phyloP scores from a whole-genome alignment of 192 early-diverging fungal genomes.

The Neocallimastix lanati region DNA sequence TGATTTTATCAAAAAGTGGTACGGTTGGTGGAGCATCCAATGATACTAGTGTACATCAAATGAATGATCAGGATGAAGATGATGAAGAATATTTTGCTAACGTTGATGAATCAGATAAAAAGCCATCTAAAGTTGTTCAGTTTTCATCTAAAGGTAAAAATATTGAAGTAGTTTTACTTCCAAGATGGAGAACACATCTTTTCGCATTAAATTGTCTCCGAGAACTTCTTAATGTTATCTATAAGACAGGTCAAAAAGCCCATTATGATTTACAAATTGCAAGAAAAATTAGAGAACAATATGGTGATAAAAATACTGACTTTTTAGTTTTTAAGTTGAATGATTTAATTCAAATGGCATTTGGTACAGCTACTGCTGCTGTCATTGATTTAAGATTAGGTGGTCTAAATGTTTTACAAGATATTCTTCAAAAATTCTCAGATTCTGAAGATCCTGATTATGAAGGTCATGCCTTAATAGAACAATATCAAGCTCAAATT shows the following conservation, averaged over 20 bases:
- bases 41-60: neutral
- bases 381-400: constrained; percentile 54
- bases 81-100: constrained; percentile 7
- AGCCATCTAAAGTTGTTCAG: neutral
- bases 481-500: constrained; percentile 89
- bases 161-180: constrained; percentile 16
- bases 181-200: constrained; percentile 59
- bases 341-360: constrained; percentile 78
- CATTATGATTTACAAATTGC: constrained; percentile 54
- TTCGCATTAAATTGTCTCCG: constrained; percentile 61
- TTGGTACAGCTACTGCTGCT: constrained; percentile 63
- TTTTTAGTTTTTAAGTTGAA: constrained; percentile 56
- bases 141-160: neutral
- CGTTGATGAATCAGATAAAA: constrained; percentile 2
- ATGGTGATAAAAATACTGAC: constrained; percentile 24
- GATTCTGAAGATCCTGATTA: constrained; percentile 73
- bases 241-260: constrained; percentile 25
- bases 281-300: constrained; percentile 25
- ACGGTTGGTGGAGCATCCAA: constrained; percentile 10
- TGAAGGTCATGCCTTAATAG: constrained; percentile 59
- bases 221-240: constrained; percentile 37
- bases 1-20: constrained; percentile 49
- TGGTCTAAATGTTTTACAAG: constrained; percentile 61
- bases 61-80: constrained; percentile 2
- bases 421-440: constrained; percentile 50